Evolutionary conservation across 805 yeast genomes (phyloP), one percentile per base, ranked within the genome.

Genomic region (Candida adriatica): DNA sequence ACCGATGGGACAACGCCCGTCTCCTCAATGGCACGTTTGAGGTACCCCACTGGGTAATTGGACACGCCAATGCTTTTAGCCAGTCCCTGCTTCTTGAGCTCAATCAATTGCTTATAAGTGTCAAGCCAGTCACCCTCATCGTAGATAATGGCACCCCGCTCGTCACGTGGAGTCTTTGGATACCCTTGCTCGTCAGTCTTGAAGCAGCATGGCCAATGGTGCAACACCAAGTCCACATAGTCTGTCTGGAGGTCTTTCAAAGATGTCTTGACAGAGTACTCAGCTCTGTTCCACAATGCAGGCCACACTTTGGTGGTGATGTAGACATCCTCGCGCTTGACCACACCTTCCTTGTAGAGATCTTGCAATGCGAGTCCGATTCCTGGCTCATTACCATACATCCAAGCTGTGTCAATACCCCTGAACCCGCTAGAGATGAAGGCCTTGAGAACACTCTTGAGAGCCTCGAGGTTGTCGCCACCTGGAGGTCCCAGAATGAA

Each of bases 171-270:
- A 30, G 58, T 55, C 44, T 39, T 41, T 18, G 58, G 66, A 30
- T 31, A 19, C 0, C 48, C 85, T 35, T 81, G 66, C 26, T 83
- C 84, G 26, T 85, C 90, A 51, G 67, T 25, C 62, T 37, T 35
- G 22, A 76, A 79, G 15, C 94, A 79, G 11, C 82, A 66, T 41
- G 95, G 95, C 76, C 85, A 86, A 57, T 85, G 95, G 48, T 83
- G 72, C 43, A 86, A 66, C 47, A 74, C 70, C 42, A 85, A 61
- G 51, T 85, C 95, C 29, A 83, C 78, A 49, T 85, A 84, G 29
- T 80, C 94, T 32, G 81, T 48, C 1, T 75, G 75, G 39, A 84
- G 62, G 38, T 71, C 71, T 38, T 63, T 46, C 46, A 85, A 62
- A 2, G 88, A 78, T 24, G 58, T 60, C 16, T 73, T 66, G 26